Percentiles rank a stretch among this genome's conserved stretches.
phyloP scores from a whole-genome alignment of 2,329 filamentous ascomycete species.

The Fusarium sp. region DNA sequence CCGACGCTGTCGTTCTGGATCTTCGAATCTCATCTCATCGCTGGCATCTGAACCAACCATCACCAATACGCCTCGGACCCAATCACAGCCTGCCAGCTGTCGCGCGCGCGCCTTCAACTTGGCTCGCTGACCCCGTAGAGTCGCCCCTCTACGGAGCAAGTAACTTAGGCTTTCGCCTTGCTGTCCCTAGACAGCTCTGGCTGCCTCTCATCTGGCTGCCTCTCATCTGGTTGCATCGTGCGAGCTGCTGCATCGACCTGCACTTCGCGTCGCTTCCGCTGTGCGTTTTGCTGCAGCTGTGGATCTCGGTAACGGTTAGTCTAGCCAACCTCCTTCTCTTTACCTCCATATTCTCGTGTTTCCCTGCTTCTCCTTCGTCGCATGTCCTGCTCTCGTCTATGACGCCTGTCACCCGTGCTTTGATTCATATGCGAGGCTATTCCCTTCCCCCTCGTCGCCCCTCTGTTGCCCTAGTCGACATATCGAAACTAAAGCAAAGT shows the following conservation, averaged over 20 bases:
- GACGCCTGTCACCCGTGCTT: conserved; percentile 48
- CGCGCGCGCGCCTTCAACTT: conserved; percentile 48
- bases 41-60: conserved; percentile 42
- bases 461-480: conserved; percentile 41
- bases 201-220: conserved; percentile 49
- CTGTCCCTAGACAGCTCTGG: conserved; percentile 33
- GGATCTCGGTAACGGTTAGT: conserved; percentile 48
- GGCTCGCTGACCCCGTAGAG: conserved; percentile 42
- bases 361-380: conserved; percentile 45
- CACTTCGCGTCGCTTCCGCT: conserved; percentile 44
- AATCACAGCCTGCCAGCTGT: conserved; percentile 57
- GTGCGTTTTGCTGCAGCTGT: conserved; percentile 46
- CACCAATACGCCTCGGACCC: conserved; percentile 45
- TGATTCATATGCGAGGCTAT: conserved; percentile 51
- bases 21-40: conserved; percentile 46
- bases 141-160: conserved; percentile 34
- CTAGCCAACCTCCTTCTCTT: conserved; percentile 46
- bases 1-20: conserved; percentile 40
- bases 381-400: conserved; percentile 29
- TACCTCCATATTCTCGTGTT: conserved; percentile 42
- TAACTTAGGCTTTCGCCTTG: conserved; percentile 32
- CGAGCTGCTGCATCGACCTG: conserved; percentile 45
- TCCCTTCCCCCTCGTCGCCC: conserved; percentile 32
- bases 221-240: conserved; percentile 50
- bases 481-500: conserved; percentile 41